phyloP scores from a whole-genome alignment of 2,329 filamentous ascomycete genomes.

The Monascus ruber region DNA sequence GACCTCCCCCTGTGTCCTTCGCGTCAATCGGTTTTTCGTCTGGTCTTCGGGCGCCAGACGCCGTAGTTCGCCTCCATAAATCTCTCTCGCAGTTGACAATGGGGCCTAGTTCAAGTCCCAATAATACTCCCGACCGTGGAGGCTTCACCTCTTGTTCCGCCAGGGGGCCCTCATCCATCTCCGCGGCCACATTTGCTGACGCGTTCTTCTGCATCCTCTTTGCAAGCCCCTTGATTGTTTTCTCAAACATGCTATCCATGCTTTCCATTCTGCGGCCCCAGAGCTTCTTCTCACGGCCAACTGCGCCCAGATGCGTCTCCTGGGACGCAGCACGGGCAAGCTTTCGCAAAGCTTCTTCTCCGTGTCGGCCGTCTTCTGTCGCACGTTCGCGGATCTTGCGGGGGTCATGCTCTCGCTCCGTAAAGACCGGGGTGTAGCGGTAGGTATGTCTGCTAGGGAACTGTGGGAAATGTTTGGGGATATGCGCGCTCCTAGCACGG shows the following conservation, averaged over 20 bases:
- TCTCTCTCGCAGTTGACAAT: constrained; percentile 51
- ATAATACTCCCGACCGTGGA: constrained; percentile 13
- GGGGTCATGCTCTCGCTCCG: constrained; percentile 48
- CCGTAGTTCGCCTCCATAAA: constrained; percentile 43
- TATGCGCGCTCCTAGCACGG: constrained; percentile 39
- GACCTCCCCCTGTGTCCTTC: constrained; percentile 12
- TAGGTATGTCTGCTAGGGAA: constrained; percentile 56
- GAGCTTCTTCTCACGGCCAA: constrained; percentile 29
- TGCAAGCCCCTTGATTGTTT: constrained; percentile 42
- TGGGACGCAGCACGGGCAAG: constrained; percentile 41
- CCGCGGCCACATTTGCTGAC: constrained; percentile 16
- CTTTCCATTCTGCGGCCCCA: constrained; percentile 28
- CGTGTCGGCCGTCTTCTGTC: constrained; percentile 53
- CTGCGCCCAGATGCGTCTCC: constrained; percentile 29
- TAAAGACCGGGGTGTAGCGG: constrained; percentile 47
- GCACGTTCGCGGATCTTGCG: constrained; percentile 50
- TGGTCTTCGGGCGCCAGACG: constrained; percentile 19
- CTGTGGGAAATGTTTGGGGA: constrained; percentile 49
- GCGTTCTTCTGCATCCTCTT: constrained; percentile 26
- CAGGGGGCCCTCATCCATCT: constrained; percentile 15
- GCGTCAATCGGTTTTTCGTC: constrained; percentile 21
- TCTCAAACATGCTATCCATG: constrained; percentile 44
- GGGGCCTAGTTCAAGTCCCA: constrained; percentile 33
- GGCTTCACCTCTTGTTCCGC: constrained; percentile 17
- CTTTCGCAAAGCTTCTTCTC: constrained; percentile 54